Percentiles rank a stretch among this genome's conserved stretches.
Conservation (phyloP, 805 yeast genomes). For the Hanseniaspora thailandica region DNA sequence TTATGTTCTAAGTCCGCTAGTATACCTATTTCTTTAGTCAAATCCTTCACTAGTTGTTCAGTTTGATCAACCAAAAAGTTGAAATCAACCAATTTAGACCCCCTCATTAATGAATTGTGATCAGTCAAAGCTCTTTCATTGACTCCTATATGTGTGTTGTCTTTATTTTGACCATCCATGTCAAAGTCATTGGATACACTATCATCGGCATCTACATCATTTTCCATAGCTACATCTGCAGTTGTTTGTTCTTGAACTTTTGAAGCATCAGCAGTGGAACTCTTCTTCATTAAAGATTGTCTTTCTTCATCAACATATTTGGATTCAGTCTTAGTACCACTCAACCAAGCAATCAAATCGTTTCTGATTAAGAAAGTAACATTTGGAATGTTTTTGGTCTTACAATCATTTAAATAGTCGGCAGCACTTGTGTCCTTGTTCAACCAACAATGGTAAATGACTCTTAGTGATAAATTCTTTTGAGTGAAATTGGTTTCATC, state of each 20-base stretch:
- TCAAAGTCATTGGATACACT: neutral
- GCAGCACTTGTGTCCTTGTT: conserved; percentile 64
- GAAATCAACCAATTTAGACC: conserved; percentile 55
- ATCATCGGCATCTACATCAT: neutral
- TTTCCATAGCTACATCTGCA: neutral
- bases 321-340: conserved; percentile 53
- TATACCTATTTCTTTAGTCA: conserved; percentile 28
- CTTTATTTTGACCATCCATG: conserved; percentile 13
- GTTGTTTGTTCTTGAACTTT: conserved; percentile 21
- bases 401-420: conserved; percentile 68
- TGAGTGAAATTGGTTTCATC: conserved; percentile 31
- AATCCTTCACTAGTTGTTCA: conserved; percentile 35
- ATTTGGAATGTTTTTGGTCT: conserved; percentile 48
- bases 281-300: conserved; percentile 14
- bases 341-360: conserved; percentile 71
- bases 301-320: conserved; percentile 34
- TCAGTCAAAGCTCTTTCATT: conserved; percentile 43
- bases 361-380: conserved; percentile 76
- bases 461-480: conserved; percentile 45
- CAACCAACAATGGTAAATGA: conserved; percentile 68
- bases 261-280: conserved; percentile 26
- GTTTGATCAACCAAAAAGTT: conserved; percentile 52
- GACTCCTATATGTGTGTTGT: conserved; percentile 18
- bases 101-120: conserved; percentile 53
- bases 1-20: neutral